Conservation (phyloP, 108 stramenopile genomes). For the Chaetoceros muelleri region DNA sequence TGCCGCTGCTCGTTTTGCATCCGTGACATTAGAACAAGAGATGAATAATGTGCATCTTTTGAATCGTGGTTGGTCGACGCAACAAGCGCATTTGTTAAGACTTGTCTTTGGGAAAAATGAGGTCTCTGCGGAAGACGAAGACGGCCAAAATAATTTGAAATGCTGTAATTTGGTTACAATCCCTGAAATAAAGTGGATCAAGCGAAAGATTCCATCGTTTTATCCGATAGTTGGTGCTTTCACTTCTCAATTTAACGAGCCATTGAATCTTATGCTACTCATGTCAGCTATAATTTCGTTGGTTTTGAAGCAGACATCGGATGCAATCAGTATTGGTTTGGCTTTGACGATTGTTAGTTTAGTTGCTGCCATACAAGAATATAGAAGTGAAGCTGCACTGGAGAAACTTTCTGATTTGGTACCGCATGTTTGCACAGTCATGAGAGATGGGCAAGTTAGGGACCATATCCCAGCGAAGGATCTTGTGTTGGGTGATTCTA, state of each 20-base stretch:
- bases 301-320: slow-evolving; percentile 73
- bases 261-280: slow-evolving; percentile 88
- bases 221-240: slow-evolving; percentile 45
- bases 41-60: slow-evolving; percentile 18
- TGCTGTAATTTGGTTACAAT: neutral
- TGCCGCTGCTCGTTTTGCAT: neutral
- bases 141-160: slow-evolving; percentile 9
- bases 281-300: slow-evolving; percentile 75
- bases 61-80: slow-evolving; percentile 59
- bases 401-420: slow-evolving; percentile 83
- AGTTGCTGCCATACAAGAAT: slow-evolving; percentile 94
- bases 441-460: slow-evolving; percentile 65
- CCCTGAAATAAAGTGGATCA: slow-evolving; percentile 5
- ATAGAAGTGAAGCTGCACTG: slow-evolving; percentile 79
- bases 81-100: slow-evolving; percentile 25
- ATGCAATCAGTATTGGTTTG: slow-evolving; percentile 86
- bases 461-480: slow-evolving; percentile 69
- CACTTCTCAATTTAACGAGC: slow-evolving; percentile 85
- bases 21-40: slow-evolving; percentile 1
- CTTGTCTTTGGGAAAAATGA: slow-evolving; percentile 42
- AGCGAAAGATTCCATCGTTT: slow-evolving; percentile 11
- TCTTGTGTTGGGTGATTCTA: slow-evolving; percentile 91
- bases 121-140: slow-evolving; percentile 35
- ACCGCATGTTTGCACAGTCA: slow-evolving; percentile 75
- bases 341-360: slow-evolving; percentile 86